A percentile compares a stretch with the other conserved stretches of the same genome.
Evolutionary conservation across 768 basidiomycete species (phyloP).

Genomic region (Lanmaoa pseudosensibilis): DNA sequence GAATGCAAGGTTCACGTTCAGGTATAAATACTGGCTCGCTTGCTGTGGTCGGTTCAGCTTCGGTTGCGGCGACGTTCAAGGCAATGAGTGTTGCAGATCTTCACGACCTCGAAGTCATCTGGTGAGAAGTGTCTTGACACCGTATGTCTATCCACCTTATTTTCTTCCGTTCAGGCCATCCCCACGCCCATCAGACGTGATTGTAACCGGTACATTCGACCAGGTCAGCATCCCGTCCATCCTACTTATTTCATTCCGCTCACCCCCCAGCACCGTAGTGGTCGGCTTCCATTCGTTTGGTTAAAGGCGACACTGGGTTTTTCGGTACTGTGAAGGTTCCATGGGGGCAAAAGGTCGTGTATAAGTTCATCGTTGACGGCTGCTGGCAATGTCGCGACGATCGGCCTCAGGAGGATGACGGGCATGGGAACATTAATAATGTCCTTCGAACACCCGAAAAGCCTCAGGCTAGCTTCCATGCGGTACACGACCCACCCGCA

Average conservation of each 20-base stretch:
- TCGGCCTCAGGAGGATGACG: conserved; percentile 61
- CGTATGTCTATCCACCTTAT: conserved; percentile 2
- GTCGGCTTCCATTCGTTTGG: conserved; percentile 56
- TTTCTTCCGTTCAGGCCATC: conserved; percentile 52
- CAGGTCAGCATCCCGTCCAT: conserved; percentile 46
- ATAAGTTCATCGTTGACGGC: conserved; percentile 83
- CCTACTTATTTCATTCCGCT: conserved; percentile 1
- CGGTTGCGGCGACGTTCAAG: conserved; percentile 21
- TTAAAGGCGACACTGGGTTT: conserved; percentile 56
- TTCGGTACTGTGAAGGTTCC: conserved; percentile 53
- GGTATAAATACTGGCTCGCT: conserved; percentile 24
- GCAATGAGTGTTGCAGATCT: conserved; percentile 39
- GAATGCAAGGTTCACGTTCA: conserved; percentile 4
- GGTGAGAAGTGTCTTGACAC: conserved; percentile 39
- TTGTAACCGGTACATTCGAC: conserved; percentile 80
- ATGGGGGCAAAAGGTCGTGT: conserved; percentile 61
- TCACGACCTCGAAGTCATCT: conserved; percentile 53
- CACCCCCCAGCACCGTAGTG: conserved; percentile 42
- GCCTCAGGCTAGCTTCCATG: conserved; percentile 24
- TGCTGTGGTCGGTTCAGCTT: conserved; percentile 13
- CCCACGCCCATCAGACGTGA: conserved; percentile 52
- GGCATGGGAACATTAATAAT: conserved; percentile 70
- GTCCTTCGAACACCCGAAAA: conserved; percentile 54
- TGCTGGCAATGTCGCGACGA: conserved; percentile 56
- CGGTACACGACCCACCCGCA: not conserved